Evolutionary conservation across 805 yeast species (phyloP), one percentile per base, ranked within the genome.

Genomic region (Ogataea paraovalis): DNA sequence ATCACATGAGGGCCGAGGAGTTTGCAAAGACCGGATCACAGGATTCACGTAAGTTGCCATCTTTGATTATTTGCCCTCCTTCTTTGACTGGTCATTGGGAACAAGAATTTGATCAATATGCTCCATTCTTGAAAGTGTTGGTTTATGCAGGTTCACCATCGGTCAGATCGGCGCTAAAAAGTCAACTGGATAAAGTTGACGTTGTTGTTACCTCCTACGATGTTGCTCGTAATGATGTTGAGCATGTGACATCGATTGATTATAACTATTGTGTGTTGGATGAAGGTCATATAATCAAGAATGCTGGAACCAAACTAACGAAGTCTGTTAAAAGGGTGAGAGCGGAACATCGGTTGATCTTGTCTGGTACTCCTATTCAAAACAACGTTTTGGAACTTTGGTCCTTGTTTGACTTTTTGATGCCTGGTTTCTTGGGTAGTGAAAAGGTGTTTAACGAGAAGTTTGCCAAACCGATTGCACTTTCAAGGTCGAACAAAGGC

Each of bases 31-130:
- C 96, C 0, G 66, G 75, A 28, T 74, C 85, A 0, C 71, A 73
- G 12, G 96, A 90, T 57, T 79, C 76, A 32, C 74, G 95, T 50
- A 83, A 78, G 28, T 72, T 94, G 21, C 96, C 98, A 1, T 81
- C 97, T 0, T 70, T 94, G 55, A 82, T 94, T 42, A 79, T 94
- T 16, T 94, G 99, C 70, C 99, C 99, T 0, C 97, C 99, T 0
- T 89, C 98, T 0, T 78, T 94, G 56, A 91, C 97, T 2, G 99
- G 99, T 20, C 99, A 94, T 67, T 94, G 99, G 99, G 96, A 89
- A 64, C 96, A 89, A 63, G 99, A 94, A 67, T 73, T 94, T 55
- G 79, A 80, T 51, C 90, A 87, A 52, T 94, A 90, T 65, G 87
- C 97, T 0, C 96, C 98, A 39, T 85, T 86, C 54, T 72, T 94